A percentile compares a stretch with the other conserved stretches of the same genome.
Conservation (phyloP, 805 yeast genomes). For the Scheffersomyces amazonensis region DNA sequence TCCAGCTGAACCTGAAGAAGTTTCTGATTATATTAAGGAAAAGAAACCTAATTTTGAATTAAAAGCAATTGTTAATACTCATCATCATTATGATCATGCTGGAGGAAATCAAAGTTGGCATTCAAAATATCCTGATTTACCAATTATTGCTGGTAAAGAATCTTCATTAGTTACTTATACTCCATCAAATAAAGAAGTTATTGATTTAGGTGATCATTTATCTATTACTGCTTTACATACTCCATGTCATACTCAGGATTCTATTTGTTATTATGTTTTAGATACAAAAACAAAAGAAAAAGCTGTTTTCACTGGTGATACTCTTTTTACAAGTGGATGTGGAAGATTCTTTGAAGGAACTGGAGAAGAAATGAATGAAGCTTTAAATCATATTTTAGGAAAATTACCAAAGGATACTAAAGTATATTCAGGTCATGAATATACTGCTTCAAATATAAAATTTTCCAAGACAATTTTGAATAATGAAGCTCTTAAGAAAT, state of each 20-base stretch:
- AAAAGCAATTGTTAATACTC: constrained; percentile 86
- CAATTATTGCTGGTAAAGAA: constrained; percentile 81
- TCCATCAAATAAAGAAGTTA: constrained; percentile 61
- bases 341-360: constrained; percentile 96
- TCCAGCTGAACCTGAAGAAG: constrained; percentile 85
- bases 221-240: constrained; percentile 83
- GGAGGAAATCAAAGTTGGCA: constrained; percentile 70
- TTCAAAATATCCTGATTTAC: constrained; percentile 41
- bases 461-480: constrained; percentile 68
- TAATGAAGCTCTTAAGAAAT: constrained; percentile 49
- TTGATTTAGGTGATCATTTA: constrained; percentile 62
- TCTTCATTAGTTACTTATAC: constrained; percentile 70
- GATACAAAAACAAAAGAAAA: constrained; percentile 63
- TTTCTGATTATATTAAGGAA: constrained; percentile 42
- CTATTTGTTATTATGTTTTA: constrained; percentile 78
- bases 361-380: constrained; percentile 72
- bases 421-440: constrained; percentile 95
- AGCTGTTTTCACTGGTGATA: constrained; percentile 94
- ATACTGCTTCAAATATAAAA: constrained; percentile 76
- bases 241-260: constrained; percentile 97
- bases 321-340: constrained; percentile 90
- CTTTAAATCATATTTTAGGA: constrained; percentile 60
- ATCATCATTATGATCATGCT: constrained; percentile 94
- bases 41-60: constrained; percentile 46
- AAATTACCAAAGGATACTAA: constrained; percentile 64